Conservation (phyloP, 768 basidiomycete genomes). For the Amanita polypyramis region DNA sequence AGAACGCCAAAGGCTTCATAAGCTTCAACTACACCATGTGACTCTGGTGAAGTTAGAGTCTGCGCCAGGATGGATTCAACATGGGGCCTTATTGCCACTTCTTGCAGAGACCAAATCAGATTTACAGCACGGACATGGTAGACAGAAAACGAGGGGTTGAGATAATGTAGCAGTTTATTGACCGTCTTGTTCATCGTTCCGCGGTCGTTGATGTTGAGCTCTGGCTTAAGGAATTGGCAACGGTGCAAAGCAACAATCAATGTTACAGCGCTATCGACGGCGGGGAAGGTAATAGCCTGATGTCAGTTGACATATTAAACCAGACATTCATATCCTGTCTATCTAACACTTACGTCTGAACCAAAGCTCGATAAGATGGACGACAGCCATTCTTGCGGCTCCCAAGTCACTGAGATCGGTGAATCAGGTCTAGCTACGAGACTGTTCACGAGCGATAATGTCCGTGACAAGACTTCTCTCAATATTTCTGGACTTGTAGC, state of each 20-base stretch:
- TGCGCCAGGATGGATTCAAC: conserved; percentile 76
- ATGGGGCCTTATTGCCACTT: conserved; percentile 40
- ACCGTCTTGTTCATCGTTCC: conserved; percentile 50
- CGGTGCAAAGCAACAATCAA: conserved; percentile 46
- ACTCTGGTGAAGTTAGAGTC: conserved; percentile 49
- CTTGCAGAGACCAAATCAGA: conserved; percentile 75
- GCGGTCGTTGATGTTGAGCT: conserved; percentile 43
- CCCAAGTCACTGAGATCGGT: conserved; percentile 39
- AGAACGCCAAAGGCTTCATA: conserved; percentile 88
- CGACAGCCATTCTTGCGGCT: conserved; percentile 54
- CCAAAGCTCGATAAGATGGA: conserved; percentile 39
- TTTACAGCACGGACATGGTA: conserved; percentile 79
- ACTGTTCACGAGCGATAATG: conserved; percentile 39
- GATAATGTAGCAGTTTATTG: conserved; percentile 61
- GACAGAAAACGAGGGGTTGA: conserved; percentile 49
- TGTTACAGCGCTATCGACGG: conserved; percentile 54
- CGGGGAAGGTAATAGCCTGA: conserved; percentile 54
- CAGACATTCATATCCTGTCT: neutral
- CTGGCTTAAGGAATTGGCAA: conserved; percentile 38
- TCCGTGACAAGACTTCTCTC: conserved; percentile 43
- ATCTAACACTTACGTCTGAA: conserved; percentile 34
- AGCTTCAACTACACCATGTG: conserved; percentile 37
- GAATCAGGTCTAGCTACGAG: conserved; percentile 36
- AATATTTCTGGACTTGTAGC: conserved; percentile 20
- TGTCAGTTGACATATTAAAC: conserved; percentile 8